These are phyloP conservation scores for Gremmenia infestans DNA, from an alignment of 2,329 filamentous ascomycete species.

Conservation along the genomic window DNA sequence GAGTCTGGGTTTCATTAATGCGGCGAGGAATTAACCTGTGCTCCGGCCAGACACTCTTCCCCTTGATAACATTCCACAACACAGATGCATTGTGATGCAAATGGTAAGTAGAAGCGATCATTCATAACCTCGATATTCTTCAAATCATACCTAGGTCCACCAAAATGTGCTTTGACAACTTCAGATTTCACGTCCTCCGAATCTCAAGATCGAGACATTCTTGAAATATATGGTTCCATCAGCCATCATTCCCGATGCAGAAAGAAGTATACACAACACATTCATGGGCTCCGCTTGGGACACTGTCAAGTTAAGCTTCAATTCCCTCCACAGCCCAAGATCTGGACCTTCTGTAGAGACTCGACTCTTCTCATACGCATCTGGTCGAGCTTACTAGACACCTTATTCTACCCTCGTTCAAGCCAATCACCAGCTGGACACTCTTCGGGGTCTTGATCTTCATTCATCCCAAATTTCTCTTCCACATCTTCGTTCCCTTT, in stretches of 20 bases:
- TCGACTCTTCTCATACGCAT: neutral
- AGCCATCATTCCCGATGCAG: neutral
- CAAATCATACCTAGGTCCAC: no score
- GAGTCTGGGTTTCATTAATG: no score
- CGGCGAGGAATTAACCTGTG: no score
- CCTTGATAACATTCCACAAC: no score
- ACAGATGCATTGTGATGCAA: no score
- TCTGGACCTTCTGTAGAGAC: constrained; percentile 10
- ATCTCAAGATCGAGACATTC: no score
- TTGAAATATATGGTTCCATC: no score
- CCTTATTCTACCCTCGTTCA: constrained; percentile 18
- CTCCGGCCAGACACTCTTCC: no score
- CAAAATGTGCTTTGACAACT: no score
- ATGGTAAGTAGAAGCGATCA: no score
- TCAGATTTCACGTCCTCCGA: no score
- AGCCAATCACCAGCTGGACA: constrained; percentile 24
- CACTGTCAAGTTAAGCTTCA: constrained; percentile 19
- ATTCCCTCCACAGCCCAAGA: constrained; percentile 23
- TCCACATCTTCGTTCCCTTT: constrained; percentile 18
- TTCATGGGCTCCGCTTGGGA: constrained; percentile 23
- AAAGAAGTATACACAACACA: neutral
- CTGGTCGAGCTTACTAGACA: constrained; percentile 16
- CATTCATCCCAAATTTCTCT: constrained; percentile 11
- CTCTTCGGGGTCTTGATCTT: constrained; percentile 11
- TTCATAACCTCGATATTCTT: no score